Evolutionary conservation across 352 stramenopile genomes (phyloP).

Genomic region (Pythium myriotylum): DNA sequence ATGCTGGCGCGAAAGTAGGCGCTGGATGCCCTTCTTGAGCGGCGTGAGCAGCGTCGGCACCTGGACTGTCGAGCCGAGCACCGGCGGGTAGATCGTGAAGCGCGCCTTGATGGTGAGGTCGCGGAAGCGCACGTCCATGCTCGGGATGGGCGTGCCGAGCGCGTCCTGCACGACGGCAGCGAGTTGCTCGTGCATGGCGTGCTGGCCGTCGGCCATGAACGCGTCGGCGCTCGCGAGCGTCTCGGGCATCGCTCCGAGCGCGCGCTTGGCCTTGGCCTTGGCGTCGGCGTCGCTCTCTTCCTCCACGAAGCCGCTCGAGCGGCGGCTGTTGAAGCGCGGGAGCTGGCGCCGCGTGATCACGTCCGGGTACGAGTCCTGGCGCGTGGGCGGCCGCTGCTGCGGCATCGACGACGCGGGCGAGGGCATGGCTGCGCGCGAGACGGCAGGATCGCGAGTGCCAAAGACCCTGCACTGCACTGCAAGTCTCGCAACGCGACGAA

Average conservation of each 20-base stretch:
- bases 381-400: constrained; percentile 9
- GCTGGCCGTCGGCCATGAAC: constrained; percentile 44
- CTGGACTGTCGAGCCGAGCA: constrained; percentile 14
- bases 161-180: constrained; percentile 41
- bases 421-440: background rate
- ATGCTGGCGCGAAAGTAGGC: constrained; percentile 20
- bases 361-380: constrained; percentile 14
- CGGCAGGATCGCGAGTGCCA: constrained; percentile 6
- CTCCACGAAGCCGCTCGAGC: constrained; percentile 19
- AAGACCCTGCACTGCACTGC: background rate
- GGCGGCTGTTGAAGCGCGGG: constrained; percentile 37
- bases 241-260: constrained; percentile 28
- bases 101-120: constrained; percentile 48
- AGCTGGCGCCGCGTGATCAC: constrained; percentile 28
- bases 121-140: constrained; percentile 56
- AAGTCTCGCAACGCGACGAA: too few species aligned
- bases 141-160: constrained; percentile 43
- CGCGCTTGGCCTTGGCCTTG: background rate
- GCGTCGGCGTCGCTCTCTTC: constrained; percentile 14
- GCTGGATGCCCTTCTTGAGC: constrained; percentile 31
- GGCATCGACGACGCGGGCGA: constrained; percentile 1
- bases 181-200: constrained; percentile 58
- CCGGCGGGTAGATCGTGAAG: constrained; percentile 18
- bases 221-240: constrained; percentile 45
- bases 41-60: constrained; percentile 47